Base-by-base conservation (phyloP, 306 rosid species). In the Dryas octopetala region DNA sequence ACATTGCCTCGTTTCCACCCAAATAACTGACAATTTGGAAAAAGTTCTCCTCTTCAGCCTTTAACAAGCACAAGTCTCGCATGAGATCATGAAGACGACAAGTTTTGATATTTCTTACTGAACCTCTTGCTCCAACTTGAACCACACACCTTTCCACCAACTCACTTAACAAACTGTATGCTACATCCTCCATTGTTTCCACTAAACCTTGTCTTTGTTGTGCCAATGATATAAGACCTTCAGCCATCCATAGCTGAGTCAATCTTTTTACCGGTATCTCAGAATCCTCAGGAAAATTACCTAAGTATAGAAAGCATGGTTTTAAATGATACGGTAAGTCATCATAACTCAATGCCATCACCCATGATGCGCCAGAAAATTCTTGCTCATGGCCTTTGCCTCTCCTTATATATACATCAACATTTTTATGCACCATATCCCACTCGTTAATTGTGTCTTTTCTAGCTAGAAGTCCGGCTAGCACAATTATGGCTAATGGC, bases 1-100 rank as follows among this genome's bases (percentile, higher is more conserved):
- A 23, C 23, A 23, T 23, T 23, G 23, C 19, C 23, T 28, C 32
- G 52, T 71, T 16, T 54, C 71, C 50, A 59, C 64, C 66, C 7
- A 49, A 58, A 32, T 19, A 58, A 44, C 46, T n/a, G 6, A 65
- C 53, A 43, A 67, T 48, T 13, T 77, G 45, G 2, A 83, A 78
- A 73, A 89, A 87, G 45, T 74, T 73, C 38, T 85, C 91, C 26
- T 77, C 26, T 32, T 3, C 66, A 4, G 86, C 89, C 54, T 79
- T 83, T 60, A 45, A 13, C 70, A 81, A 69, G 80, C 93, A 81
- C 53, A 89, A 19, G 40, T 89, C 93, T 14, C 85, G 83, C 89
- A 85, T 85, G 53, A 89, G 73, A 83, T 85, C 89, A 73, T 87
- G 91, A 6, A 87, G 80, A 13, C 81, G 53, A 16, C 82, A 79